Base-by-base conservation (phyloP, 768 basidiomycete genomes). In the Suillus placidus region DNA sequence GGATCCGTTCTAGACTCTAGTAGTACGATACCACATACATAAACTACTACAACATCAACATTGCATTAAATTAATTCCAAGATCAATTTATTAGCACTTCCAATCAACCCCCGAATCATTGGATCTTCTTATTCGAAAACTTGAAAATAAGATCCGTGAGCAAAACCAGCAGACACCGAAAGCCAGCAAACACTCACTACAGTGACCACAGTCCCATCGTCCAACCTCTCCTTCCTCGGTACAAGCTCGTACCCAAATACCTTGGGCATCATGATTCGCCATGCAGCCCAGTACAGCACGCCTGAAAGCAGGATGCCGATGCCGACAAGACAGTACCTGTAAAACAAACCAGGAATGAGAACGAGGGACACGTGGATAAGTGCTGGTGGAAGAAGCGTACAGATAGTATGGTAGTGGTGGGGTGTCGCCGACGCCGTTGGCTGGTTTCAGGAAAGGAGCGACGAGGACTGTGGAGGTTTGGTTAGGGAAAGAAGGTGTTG, bases 381-480 rank as follows among this genome's bases (percentile, higher is more conserved):
- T 32, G 5, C n/a, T 18, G 9, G 16, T 26, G 9, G 6, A 12
- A 56, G 5, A 13, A 23, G 66, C 69, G 13, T 65, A 83, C 81
- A 87, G 69, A 71, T 87, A 88, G 65, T 88, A 87, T 3, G 87
- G 85, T 42, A 88, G 69, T 13, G 87, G 85, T 13, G 86, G 86
- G 0, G 87, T 87, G 67, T 88, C 86, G 14, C 87, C 87, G 0
- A 84, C 79, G 20, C 81, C 79, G 66, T 84, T 84, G 0, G 84
- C 78, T 4, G 87, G 87, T 30, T 69, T 81, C 6, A 88, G 60
- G 78, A 87, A 88, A 0, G 87, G 87, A 1, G 82, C 82, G 12
- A 88, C 70, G 5, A 88, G 76, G 9, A 89, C 87, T 83, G n/a
- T 43, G 45, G 23, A 0, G 38, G 32, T 9, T 23, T 4, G 14